Conservation (phyloP, 2,329 filamentous ascomycete genomes). For the Ophiocordyceps camponoti-leonardi region DNA sequence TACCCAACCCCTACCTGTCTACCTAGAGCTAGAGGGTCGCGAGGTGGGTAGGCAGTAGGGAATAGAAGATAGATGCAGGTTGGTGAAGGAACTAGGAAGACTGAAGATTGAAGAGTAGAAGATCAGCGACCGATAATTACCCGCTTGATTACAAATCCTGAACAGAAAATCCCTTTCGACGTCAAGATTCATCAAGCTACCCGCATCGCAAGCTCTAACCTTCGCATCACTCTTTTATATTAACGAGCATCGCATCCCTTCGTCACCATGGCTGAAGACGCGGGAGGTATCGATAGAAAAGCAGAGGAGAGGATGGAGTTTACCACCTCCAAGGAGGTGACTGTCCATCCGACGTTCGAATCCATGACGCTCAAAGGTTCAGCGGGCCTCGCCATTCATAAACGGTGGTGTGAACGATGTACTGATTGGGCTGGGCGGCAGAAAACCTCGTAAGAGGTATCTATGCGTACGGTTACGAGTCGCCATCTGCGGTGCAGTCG, state of each 20-base stretch:
- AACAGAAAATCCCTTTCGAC: not conserved
- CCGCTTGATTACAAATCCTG: no score
- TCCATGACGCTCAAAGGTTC: slow-evolving; percentile 83
- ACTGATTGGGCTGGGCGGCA: slow-evolving; percentile 9
- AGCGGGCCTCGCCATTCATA: not conserved
- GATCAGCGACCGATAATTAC: no score
- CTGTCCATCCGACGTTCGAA: slow-evolving; percentile 83
- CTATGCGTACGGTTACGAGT: slow-evolving; percentile 97
- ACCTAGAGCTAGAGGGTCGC: no score
- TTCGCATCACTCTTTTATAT: not conserved
- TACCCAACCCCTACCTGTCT: no score
- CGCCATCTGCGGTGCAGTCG: slow-evolving; percentile 92
- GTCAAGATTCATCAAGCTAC: not conserved
- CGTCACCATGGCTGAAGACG: slow-evolving; percentile 67
- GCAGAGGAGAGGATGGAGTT: slow-evolving; percentile 97
- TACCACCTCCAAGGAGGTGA: slow-evolving; percentile 93
- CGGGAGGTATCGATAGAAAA: slow-evolving; percentile 64
- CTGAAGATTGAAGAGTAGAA: no score
- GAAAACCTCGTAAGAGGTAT: slow-evolving; percentile 93
- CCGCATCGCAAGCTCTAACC: no score
- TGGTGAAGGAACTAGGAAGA: no score
- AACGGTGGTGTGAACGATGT: no score
- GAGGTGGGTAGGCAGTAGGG: no score
- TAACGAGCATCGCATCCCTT: not conserved
- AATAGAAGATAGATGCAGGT: no score